A percentile compares a stretch with the other conserved stretches of the same genome.
Conservation (phyloP, 306 rosid species). For the Acacia crassicarpa region DNA sequence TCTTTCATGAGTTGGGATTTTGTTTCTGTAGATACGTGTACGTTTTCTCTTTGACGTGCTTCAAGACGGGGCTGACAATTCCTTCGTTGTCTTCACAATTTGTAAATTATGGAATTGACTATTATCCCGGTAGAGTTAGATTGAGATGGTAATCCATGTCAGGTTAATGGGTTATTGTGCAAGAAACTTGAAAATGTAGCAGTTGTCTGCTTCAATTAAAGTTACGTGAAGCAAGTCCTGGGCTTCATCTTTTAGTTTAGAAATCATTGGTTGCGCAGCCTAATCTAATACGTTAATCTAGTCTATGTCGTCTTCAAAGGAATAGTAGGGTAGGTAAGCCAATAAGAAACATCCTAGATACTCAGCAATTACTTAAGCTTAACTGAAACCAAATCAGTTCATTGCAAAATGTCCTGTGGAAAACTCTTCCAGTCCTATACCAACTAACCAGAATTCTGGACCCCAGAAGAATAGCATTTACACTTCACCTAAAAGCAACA, state of each 20-base stretch:
- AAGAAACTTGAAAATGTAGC: not conserved
- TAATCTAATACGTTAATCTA: not conserved
- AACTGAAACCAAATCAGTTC: not conserved
- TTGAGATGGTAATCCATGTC: conserved; percentile 1
- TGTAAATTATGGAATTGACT: conserved; percentile 13
- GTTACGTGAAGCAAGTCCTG: not conserved
- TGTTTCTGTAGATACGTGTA: conserved; percentile 30
- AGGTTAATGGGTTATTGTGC: not conserved
- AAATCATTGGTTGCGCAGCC: not conserved
- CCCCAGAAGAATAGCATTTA: not conserved
- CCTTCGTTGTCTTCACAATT: conserved; percentile 19
- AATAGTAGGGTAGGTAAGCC: not conserved
- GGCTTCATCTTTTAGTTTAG: not conserved
- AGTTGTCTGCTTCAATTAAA: not conserved
- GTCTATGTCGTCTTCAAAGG: not conserved
- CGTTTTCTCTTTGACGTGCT: not conserved
- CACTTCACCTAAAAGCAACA: not conserved
- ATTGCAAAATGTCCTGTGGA: not conserved
- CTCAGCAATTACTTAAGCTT: not conserved
- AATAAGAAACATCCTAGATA: not conserved
- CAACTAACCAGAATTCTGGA: not conserved
- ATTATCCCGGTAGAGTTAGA: not conserved
- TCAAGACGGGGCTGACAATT: not conserved
- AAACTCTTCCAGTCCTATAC: not conserved
- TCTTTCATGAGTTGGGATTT: conserved; percentile 24